phyloP scores from a whole-genome alignment of 192 early-diverging fungal genomes.

The Blastocladiella britannica region DNA sequence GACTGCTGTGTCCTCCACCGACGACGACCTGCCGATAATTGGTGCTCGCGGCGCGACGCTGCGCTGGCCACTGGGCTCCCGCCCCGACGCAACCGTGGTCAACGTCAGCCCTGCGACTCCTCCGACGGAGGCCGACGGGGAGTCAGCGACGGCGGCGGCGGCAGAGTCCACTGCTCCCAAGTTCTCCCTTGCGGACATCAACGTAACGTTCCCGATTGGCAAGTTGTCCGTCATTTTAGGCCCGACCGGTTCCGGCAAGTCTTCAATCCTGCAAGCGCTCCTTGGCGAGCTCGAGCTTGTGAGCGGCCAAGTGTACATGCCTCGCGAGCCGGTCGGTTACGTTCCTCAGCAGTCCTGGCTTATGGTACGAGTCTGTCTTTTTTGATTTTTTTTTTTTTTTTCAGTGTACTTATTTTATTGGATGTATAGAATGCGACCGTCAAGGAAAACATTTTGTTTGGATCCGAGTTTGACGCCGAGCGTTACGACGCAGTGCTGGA shows the following conservation, averaged over 20 bases:
- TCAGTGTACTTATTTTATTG: too few species aligned
- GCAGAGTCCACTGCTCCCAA: too few species aligned
- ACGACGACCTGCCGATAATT: not conserved
- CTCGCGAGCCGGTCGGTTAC: constrained; percentile 13
- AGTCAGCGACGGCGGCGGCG: not conserved
- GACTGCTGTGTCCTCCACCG: not conserved
- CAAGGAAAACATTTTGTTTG: constrained; percentile 64
- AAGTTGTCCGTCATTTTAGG: constrained; percentile 39
- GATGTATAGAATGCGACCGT: constrained; percentile 37
- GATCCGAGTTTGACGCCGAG: constrained; percentile 39
- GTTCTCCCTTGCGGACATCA: constrained; percentile 23
- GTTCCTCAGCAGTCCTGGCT: constrained; percentile 31
- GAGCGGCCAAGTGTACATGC: constrained; percentile 13
- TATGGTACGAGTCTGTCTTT: too few species aligned
- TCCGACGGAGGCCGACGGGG: not conserved
- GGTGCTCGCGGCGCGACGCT: not conserved
- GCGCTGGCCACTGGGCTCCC: not conserved
- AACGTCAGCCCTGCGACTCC: too few species aligned
- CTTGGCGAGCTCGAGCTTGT: constrained; percentile 29
- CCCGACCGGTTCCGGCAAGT: constrained; percentile 50
- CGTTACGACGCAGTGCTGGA: constrained; percentile 61
- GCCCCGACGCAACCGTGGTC: too few species aligned
- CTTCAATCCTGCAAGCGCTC: constrained; percentile 23
- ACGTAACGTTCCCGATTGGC: constrained; percentile 24
- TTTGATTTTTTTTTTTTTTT: too few species aligned